Base-by-base conservation (phyloP, 164 flowering plant genomes). In the Platanus orientalis region DNA sequence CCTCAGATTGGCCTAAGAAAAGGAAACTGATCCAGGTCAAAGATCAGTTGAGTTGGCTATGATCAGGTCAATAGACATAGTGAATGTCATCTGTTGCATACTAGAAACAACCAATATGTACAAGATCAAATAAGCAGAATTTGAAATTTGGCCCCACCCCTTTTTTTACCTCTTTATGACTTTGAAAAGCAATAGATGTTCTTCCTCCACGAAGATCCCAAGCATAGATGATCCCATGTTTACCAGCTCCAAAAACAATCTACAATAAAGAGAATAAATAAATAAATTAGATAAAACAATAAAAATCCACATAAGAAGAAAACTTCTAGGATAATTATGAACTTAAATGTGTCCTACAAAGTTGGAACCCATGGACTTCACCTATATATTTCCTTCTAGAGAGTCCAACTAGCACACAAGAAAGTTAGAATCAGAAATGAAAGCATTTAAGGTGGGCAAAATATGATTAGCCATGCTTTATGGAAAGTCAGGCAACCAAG, bases 131-230 rank as follows among this genome's bases (percentile, higher is more conserved):
- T 14, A 27, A 53, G n/a, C 6, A 53, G 32, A 53, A 53, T 4
- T 27, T 26, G 1, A 27, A 53, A 53, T 4, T 4, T 53, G 19
- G 13, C 20, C 17, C 34, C 29, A n/a, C 21, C 51, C 36, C 24
- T 40, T n/a, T n/a, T 29, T 7, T 23, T 60, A 89, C 99, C 91
- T 81, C 90, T 69, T 79, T 91, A 73, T 79, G 77, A 70, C 76
- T 80, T 60, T 78, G 87, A 72, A 88, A 88, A 65, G 89, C 88
- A 61, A 72, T 61, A 65, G 87, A 66, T 21, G 84, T 62, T 80
- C 81, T 84, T 66, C 97, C 99, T 26, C 97, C 97, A 73, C 96
- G 97, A 58, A 91, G 80, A 82, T 94, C 99, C 99, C 99, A 94
- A 58, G 79, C 75, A 67, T 83, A 75, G 62, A 94, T 62, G 30